A percentile compares a stretch with the other conserved stretches of the same genome.
Conservation (phyloP, 148 eudicot genomes). For the Rhododendron ovatum region DNA sequence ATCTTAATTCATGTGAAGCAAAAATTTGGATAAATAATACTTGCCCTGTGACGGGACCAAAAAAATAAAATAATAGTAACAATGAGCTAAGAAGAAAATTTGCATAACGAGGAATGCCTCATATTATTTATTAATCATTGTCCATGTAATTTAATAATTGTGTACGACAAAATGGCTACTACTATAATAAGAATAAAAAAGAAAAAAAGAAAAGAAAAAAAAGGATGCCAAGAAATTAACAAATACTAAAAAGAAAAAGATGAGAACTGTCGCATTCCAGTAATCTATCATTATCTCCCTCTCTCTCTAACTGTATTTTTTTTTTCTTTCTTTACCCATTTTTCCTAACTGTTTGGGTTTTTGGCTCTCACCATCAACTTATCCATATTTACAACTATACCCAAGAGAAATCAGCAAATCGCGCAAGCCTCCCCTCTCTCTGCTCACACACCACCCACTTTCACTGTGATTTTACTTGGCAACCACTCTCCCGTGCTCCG, state of each 20-base stretch:
- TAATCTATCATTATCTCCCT: conserved; percentile 14
- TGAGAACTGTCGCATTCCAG: neutral
- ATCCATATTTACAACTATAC: conserved; percentile 25
- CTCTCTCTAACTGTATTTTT: conserved; percentile 5
- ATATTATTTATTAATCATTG: conserved; percentile 3
- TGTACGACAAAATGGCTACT: neutral
- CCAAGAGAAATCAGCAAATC: conserved; percentile 9
- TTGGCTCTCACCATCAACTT: conserved; percentile 14
- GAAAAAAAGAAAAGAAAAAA: neutral
- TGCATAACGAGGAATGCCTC: conserved; percentile 5
- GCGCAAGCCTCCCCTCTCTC: conserved; percentile 4
- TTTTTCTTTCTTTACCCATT: conserved; percentile 3
- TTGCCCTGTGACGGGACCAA: neutral
- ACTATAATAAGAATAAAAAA: no score
- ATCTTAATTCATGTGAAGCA: neutral
- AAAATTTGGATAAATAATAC: neutral
- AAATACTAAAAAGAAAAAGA: conserved; percentile 6
- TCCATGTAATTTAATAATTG: neutral
- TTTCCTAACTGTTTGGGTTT: conserved; percentile 5
- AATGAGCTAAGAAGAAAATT: neutral
- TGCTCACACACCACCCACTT: conserved; percentile 14
- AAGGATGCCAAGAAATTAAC: conserved; percentile 2
- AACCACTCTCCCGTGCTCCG: conserved; percentile 52
- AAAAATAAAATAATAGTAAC: neutral
- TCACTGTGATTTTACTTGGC: conserved; percentile 46